Evolutionary conservation across 345 rosid genomes (phyloP).

Genomic region (Firmiana major): DNA sequence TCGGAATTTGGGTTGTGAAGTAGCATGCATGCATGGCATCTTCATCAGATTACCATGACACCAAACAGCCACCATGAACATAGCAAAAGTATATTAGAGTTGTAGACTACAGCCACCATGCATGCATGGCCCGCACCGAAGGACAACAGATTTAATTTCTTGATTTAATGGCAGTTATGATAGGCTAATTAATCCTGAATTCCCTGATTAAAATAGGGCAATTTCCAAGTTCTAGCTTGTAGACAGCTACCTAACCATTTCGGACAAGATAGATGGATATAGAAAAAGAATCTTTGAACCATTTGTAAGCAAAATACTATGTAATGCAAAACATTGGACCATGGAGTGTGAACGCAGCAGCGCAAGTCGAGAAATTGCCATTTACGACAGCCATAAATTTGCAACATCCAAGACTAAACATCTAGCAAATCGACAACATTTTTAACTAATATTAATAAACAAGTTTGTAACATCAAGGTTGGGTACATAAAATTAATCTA

Average conservation of each 20-base stretch:
- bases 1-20: not conserved
- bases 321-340: not conserved
- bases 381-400: no score
- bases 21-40: not conserved
- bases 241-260: conserved; percentile 20
- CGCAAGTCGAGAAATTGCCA: not conserved
- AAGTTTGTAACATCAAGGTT: not conserved
- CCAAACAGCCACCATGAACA: not conserved
- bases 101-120: no score
- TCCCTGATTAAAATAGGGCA: not conserved
- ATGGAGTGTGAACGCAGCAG: no score
- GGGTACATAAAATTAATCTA: not conserved
- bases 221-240: not conserved
- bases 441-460: not conserved
- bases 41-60: not conserved
- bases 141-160: not conserved
- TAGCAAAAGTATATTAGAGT: not conserved
- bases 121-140: not conserved
- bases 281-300: not conserved
- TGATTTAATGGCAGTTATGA: not conserved
- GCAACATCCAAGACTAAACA: not conserved
- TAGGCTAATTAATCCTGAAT: not conserved
- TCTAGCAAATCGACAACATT: not conserved
- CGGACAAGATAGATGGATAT: conserved; percentile 11
- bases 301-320: not conserved